A percentile compares a stretch with the other conserved stretches of the same genome.
These are phyloP conservation scores for Entelexis paramagnoliae DNA, from an alignment of 1,139 yeast genomes.

Conservation along the genomic window DNA sequence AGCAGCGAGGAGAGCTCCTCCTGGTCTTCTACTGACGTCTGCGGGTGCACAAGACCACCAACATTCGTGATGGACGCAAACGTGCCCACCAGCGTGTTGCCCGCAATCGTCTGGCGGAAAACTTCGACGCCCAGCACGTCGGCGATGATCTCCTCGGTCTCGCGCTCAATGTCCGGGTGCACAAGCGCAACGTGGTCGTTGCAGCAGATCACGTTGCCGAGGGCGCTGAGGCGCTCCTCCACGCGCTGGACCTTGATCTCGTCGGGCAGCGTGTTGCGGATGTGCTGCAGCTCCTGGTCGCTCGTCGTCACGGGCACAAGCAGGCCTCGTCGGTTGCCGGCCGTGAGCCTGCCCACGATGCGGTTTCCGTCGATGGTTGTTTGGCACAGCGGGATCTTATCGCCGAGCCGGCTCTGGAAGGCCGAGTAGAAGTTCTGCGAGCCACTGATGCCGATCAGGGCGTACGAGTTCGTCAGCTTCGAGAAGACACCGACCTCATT, in stretches of 20 bases:
- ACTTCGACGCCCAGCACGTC: constrained; percentile 99
- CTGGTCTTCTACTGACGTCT: constrained; percentile 93
- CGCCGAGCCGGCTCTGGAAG: constrained; percentile 95
- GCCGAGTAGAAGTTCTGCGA: constrained; percentile 96
- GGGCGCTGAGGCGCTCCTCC: constrained; percentile 91
- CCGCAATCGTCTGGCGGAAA: constrained; percentile 97
- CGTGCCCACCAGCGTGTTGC: constrained; percentile 93
- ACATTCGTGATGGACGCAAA: constrained; percentile 92
- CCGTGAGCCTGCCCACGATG: constrained; percentile 96
- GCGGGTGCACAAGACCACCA: constrained; percentile 98
- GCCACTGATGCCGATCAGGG: constrained; percentile 94
- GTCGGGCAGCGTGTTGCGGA: constrained; percentile 96
- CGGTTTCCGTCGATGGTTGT: constrained; percentile 97
- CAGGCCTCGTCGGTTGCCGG: constrained; percentile 96
- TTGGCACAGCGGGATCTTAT: constrained; percentile 90
- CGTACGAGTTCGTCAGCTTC: constrained; percentile 91
- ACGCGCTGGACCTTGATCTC: constrained; percentile 92
- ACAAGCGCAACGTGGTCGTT: constrained; percentile 98
- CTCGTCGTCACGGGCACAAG: constrained; percentile 96
- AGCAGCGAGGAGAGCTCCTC: constrained; percentile 91
- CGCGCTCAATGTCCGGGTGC: constrained; percentile 98
- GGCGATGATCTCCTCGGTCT: constrained; percentile 96
- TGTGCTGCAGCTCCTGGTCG: constrained; percentile 97
- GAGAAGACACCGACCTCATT: constrained; percentile 98
- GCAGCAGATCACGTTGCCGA: constrained; percentile 97